These are phyloP conservation scores for Epithele typhae DNA, from an alignment of 768 basidiomycete genomes.

Conservation along the genomic window DNA sequence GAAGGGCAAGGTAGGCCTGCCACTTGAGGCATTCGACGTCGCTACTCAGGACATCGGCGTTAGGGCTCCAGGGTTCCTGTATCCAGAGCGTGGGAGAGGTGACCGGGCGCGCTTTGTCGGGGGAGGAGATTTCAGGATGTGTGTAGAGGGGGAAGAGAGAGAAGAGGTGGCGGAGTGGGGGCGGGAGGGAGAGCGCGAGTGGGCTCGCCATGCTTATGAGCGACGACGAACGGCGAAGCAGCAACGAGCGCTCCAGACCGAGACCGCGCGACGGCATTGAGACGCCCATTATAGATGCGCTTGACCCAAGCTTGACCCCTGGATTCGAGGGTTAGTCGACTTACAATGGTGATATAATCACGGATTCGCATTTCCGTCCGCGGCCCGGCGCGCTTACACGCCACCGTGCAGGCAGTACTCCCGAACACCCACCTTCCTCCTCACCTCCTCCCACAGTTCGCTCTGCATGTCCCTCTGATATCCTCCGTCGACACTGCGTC, in stretches of 20 bases:
- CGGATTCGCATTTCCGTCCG: no score
- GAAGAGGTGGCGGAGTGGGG: constrained; percentile 46
- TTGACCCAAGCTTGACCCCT: no score
- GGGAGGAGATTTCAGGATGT: constrained; percentile 34
- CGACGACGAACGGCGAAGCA: no score
- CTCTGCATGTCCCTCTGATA: neutral
- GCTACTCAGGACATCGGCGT: constrained; percentile 47
- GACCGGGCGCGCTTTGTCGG: constrained; percentile 27
- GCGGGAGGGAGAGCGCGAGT: constrained; percentile 26
- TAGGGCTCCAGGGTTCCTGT: constrained; percentile 37
- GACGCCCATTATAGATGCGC: no score
- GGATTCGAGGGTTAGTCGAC: no score
- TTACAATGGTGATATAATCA: no score
- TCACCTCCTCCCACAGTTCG: neutral
- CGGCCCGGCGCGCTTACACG: no score
- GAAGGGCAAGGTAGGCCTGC: constrained; percentile 79
- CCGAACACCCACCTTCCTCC: neutral
- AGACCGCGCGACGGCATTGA: no score
- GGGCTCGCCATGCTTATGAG: constrained; percentile 11
- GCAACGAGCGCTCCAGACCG: no score
- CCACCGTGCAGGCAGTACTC: neutral
- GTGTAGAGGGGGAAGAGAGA: constrained; percentile 57
- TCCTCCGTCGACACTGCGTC: neutral
- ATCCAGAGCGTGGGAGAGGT: constrained; percentile 62
- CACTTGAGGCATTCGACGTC: constrained; percentile 89